These are phyloP conservation scores for Myriosclerotinia duriaeana DNA, from an alignment of 2,329 filamentous ascomycete species.

Conservation along the genomic window DNA sequence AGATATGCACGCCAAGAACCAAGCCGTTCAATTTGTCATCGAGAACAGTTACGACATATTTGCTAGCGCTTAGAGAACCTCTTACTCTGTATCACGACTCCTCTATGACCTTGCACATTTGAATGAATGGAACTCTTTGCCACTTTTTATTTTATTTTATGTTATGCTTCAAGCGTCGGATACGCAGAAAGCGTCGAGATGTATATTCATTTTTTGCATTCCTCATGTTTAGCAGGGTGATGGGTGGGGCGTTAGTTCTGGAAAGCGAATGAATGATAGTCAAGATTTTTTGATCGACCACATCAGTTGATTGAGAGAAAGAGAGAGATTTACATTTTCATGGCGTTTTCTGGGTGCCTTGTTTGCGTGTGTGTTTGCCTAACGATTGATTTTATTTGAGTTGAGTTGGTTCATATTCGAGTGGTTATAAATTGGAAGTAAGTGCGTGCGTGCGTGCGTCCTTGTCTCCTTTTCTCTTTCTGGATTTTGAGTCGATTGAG, in stretches of 20 bases:
- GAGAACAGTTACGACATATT: constrained; percentile 88
- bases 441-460: not conserved
- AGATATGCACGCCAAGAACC: constrained; percentile 91
- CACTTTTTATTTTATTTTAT: constrained; percentile 15
- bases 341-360: constrained; percentile 2
- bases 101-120: constrained; percentile 12
- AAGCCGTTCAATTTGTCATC: constrained; percentile 87
- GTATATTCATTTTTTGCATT: constrained; percentile 19
- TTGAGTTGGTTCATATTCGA: not conserved
- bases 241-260: constrained; percentile 20
- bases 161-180: constrained; percentile 8
- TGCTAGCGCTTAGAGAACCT: constrained; percentile 33
- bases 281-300: constrained; percentile 23
- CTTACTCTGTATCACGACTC: constrained; percentile 2
- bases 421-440: not conserved
- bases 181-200: constrained; percentile 13
- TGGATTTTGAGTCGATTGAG: not conserved
- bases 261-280: constrained; percentile 31
- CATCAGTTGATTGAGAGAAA: constrained; percentile 2
- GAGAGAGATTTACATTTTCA: constrained; percentile 9
- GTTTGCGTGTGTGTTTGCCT: not conserved
- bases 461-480: not conserved
- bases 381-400: not conserved
- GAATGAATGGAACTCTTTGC: constrained; percentile 21
- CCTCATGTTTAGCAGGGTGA: constrained; percentile 16